phyloP scores from a whole-genome alignment of 768 basidiomycete genomes.

The Auricularia sp. region DNA sequence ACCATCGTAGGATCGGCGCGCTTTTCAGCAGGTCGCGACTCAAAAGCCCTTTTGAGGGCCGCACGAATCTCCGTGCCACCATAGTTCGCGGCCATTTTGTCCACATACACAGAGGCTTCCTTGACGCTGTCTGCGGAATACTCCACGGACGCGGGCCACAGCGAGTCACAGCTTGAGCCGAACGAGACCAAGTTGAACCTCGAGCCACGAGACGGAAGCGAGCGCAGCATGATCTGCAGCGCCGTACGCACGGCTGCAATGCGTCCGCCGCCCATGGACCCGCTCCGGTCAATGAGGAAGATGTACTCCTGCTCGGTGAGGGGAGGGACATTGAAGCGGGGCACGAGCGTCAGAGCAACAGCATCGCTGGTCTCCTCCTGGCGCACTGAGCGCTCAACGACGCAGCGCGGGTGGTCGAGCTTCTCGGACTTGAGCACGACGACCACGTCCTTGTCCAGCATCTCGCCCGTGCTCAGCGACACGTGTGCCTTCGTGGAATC shows the following conservation, averaged over 20 bases:
- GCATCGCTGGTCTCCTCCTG: slow-evolving; percentile 20
- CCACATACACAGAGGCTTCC: slow-evolving; percentile 24
- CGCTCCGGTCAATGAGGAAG: slow-evolving; percentile 51
- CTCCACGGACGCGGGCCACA: slow-evolving; percentile 29
- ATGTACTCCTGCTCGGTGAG: slow-evolving; percentile 44
- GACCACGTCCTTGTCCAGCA: slow-evolving; percentile 42
- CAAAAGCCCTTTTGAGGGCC: slow-evolving; percentile 34
- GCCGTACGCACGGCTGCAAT: neutral
- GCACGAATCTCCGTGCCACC: slow-evolving; percentile 44
- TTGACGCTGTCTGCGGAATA: slow-evolving; percentile 10
- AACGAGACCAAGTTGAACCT: slow-evolving; percentile 52
- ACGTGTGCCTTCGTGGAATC: slow-evolving; percentile 2
- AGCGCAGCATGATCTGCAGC: slow-evolving; percentile 30
- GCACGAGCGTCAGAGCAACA: slow-evolving; percentile 38
- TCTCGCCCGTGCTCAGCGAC: slow-evolving; percentile 20
- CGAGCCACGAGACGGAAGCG: slow-evolving; percentile 27
- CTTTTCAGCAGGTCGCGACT: slow-evolving; percentile 16
- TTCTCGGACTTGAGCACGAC: slow-evolving; percentile 38
- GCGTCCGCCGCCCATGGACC: slow-evolving; percentile 35
- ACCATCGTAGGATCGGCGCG: slow-evolving; percentile 33
- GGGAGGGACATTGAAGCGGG: slow-evolving; percentile 36
- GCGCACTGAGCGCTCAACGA: slow-evolving; percentile 30
- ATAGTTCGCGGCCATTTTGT: slow-evolving; percentile 30
- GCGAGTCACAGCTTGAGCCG: slow-evolving; percentile 19
- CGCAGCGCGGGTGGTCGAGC: slow-evolving; percentile 46